Conservation (phyloP, 306 rosid species). For the Astragalus membranaceus region DNA sequence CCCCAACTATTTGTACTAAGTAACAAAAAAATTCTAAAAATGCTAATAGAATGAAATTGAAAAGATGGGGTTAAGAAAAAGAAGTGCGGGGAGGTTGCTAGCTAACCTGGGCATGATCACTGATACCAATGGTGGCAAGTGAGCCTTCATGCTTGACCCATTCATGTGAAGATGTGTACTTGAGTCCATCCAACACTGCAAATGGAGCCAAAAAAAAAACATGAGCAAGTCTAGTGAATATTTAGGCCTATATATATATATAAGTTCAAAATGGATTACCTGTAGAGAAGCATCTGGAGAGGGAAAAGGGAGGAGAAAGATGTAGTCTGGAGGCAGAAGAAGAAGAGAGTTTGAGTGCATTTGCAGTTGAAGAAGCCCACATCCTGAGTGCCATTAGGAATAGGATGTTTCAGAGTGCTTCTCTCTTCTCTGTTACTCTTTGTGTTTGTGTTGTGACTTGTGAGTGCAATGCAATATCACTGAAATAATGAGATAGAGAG, state of each 20-base stretch:
- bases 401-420: neutral
- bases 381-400: conserved; percentile 68
- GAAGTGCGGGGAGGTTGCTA: no score
- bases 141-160: conserved; percentile 98
- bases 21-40: no score
- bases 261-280: conserved; percentile 31
- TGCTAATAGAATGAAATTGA: no score
- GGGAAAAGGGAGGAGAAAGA: conserved; percentile 53
- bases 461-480: neutral
- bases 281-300: conserved; percentile 74
- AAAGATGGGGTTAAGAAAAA: neutral
- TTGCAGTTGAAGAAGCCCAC: conserved; percentile 98
- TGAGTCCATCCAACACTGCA: conserved; percentile 85
- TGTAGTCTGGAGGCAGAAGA: conserved; percentile 42
- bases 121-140: conserved; percentile 80
- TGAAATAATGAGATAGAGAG: neutral
- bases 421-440: neutral
- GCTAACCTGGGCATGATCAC: conserved; percentile 89
- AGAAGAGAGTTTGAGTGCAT: conserved; percentile 68
- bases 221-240: no score
- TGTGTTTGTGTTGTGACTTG: neutral
- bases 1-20: no score
- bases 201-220: neutral
- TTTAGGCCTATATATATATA: neutral
- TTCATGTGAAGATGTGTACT: conserved; percentile 91